Base-by-base conservation (phyloP, 1,139 yeast species). In the Pichia sp. region DNA sequence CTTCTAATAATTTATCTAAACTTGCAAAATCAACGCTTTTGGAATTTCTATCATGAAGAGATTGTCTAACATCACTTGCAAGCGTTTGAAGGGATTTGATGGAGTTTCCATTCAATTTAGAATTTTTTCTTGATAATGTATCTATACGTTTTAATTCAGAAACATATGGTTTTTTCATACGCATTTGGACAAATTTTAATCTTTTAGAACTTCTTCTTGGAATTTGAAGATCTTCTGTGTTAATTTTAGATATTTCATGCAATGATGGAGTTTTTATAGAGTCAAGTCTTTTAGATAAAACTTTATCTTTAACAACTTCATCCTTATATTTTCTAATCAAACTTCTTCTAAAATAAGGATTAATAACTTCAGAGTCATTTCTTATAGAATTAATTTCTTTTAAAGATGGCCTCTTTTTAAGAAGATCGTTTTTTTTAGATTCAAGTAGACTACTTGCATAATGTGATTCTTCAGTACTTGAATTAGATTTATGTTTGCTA, bases 131-230 rank as follows among this genome's bases (percentile, higher is more conserved):
- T 6, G 14, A 7, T 4, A 16, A 6, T 8, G 35, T 18, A 22
- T 14, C 24, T 11, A 15, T 11, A 14, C 32, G 28, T 9, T 8
- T 25, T 21, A 20, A 5, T 3, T 18, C 14, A 16, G 14, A 14
- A 6, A 19, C 13, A 4, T 7, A 7, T 19, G 19, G 3, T 14
- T 10, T 14, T 6, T 14, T 11, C 3, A n/a, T n/a, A n/a, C n/a
- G 9, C 14, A 14, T 19, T 33, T n/a, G 4, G 25, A 3, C 21
- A 5, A 30, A 28, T 38, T 15, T 16, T 23, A 46, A 16, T 26
- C 50, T 36, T 34, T 45, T 48, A 1, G 51, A 45, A 18, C 46
- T 45, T 34, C 51, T 41, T 31, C 46, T 37, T 10, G 51, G 51
- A 27, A 48, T 42, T 22, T 39, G 28, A 9, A 44, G 19, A 1